Evolutionary conservation across 2,329 filamentous ascomycete genomes (phyloP).

Genomic region (Aspergillus japonicus): DNA sequence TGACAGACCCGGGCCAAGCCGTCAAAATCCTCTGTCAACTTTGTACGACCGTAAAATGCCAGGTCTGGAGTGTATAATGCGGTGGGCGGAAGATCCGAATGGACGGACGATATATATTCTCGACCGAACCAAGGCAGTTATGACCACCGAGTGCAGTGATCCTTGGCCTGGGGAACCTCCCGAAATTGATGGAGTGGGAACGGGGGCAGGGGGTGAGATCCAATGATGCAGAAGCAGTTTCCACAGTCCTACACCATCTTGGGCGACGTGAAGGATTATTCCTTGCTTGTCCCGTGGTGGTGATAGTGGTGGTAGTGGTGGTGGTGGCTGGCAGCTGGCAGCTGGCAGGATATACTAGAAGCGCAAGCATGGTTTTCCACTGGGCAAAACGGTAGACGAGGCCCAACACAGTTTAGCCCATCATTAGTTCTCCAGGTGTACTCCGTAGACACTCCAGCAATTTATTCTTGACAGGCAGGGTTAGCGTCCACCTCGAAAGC

Average conservation of each 20-base stretch:
- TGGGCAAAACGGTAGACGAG: conserved; percentile 1
- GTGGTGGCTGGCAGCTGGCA: no score
- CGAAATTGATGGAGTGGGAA: not conserved
- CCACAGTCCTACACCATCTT: not conserved
- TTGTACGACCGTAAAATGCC: not conserved
- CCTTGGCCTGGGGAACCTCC: not conserved
- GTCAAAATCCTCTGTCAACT: not conserved
- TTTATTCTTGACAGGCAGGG: not conserved
- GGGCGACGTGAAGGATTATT: not conserved
- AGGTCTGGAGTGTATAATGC: not conserved
- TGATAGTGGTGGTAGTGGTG: no score
- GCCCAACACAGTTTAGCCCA: not conserved
- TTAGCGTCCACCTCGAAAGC: not conserved
- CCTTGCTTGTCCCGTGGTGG: not conserved
- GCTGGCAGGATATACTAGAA: not conserved
- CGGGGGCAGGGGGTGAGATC: not conserved
- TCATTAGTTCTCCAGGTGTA: no score
- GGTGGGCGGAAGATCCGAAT: not conserved
- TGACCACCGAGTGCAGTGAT: not conserved
- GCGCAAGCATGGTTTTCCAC: not conserved
- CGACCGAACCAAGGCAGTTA: not conserved
- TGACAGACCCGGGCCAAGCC: not conserved
- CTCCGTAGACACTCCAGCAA: not conserved
- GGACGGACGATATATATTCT: not conserved
- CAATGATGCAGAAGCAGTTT: not conserved